Conservation (phyloP, 805 yeast species). For the Schwanniomyces sp. region DNA sequence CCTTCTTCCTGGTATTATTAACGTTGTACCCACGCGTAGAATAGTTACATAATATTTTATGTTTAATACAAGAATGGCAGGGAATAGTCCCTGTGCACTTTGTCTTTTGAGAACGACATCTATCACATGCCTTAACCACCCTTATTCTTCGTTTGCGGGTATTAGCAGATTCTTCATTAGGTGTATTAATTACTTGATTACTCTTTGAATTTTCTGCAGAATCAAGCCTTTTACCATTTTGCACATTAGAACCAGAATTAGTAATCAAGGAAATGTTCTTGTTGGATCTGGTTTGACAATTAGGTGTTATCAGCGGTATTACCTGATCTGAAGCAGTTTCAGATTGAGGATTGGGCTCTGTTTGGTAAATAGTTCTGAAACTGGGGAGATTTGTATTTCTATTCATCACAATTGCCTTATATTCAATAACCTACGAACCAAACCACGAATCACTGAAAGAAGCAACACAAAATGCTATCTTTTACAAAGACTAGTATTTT, state of each 20-base stretch:
- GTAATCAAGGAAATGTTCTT: neutral
- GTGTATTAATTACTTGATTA: too few species aligned
- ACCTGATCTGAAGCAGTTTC: neutral
- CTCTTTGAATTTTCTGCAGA: neutral
- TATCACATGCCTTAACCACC: constrained; percentile 53
- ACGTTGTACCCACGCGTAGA: constrained; percentile 2
- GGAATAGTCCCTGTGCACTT: constrained; percentile 56
- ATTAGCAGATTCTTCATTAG: neutral
- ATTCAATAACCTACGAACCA: too few species aligned
- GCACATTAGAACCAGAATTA: neutral
- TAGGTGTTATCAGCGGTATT: neutral
- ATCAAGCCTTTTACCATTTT: neutral
- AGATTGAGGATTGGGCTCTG: neutral
- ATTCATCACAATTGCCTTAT: too few species aligned
- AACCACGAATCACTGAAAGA: too few species aligned
- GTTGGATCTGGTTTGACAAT: neutral
- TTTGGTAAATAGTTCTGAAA: too few species aligned
- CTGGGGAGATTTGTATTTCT: too few species aligned
- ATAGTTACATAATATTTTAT: constrained; percentile 28
- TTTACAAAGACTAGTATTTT: too few species aligned
- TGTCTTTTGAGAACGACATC: constrained; percentile 54
- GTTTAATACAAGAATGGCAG: constrained; percentile 45
- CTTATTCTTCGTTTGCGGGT: constrained; percentile 25
- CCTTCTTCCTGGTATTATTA: constrained; percentile 5
- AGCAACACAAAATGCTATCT: too few species aligned